These are phyloP conservation scores for Aciculosporium take DNA, from an alignment of 2,329 filamentous ascomycete genomes.

Conservation along the genomic window DNA sequence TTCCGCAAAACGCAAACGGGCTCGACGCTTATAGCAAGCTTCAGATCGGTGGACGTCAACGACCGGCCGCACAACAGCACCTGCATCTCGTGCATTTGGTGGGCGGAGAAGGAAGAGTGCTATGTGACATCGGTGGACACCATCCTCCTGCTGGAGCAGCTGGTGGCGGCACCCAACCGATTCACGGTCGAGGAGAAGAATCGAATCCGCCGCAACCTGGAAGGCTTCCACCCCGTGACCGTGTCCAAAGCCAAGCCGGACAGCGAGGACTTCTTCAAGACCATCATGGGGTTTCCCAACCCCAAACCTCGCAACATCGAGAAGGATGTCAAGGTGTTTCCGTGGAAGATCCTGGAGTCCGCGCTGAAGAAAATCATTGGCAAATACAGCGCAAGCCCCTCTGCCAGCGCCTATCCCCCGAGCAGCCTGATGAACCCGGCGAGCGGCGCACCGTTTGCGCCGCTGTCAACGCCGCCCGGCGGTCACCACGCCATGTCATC, in stretches of 20 bases:
- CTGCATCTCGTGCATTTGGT: slow-evolving; percentile 95
- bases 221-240: slow-evolving; percentile 83
- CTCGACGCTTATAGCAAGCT: slow-evolving; percentile 66
- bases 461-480: slow-evolving; percentile 32
- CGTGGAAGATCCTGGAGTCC: slow-evolving; percentile 77
- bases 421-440: slow-evolving; percentile 27
- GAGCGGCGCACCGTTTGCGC: slow-evolving; percentile 25
- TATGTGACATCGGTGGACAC: slow-evolving; percentile 96
- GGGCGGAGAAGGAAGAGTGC: slow-evolving; percentile 81
- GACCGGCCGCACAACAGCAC: slow-evolving; percentile 74
- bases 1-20: slow-evolving; percentile 75
- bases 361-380: slow-evolving; percentile 96
- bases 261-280: slow-evolving; percentile 94
- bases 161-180: slow-evolving; percentile 58
- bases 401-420: slow-evolving; percentile 23
- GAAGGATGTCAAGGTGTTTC: slow-evolving; percentile 98
- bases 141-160: slow-evolving; percentile 82
- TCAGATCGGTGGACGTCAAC: slow-evolving; percentile 63
- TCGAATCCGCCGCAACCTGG: slow-evolving; percentile 84
- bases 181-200: slow-evolving; percentile 99
- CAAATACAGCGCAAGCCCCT: slow-evolving; percentile 63
- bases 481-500: slow-evolving; percentile 16
- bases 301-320: slow-evolving; percentile 96
- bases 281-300: slow-evolving; percentile 94
- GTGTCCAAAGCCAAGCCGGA: slow-evolving; percentile 87